Evolutionary conservation across 2,329 filamentous ascomycete species (phyloP), one percentile per base, ranked within the genome.

Genomic region (Tolypocladium capitatum): DNA sequence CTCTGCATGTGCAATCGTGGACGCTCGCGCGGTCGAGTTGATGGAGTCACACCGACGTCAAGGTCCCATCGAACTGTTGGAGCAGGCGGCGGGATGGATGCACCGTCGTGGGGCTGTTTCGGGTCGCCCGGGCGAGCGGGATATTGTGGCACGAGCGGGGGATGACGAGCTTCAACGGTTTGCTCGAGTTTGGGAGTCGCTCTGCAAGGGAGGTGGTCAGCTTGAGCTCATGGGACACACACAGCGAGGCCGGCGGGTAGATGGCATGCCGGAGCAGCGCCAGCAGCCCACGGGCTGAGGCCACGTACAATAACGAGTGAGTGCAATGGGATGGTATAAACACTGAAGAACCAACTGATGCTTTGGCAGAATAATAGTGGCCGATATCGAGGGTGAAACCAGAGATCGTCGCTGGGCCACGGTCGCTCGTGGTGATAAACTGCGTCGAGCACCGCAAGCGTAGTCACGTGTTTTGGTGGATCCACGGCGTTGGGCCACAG

Each of bases 291-390:
- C 36, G 8, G 48, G 31, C 36, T 49, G 47, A 49, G 46, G 44
- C 45, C 35, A 53, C 57, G 57, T 61, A 66, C 59, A 58, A 55
- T 52, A 64, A 64, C 52, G 59, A 65, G 57, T 54, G 65, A 56
- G 57, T 54, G 60, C 58, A 54, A 56, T 52, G 53, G 50, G 52
- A 52, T 55, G 54, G 54, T 50, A 60, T 63, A 61, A 62, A 59
- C 55, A 60, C 58, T 64, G 56, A 57, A 57, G 48, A 61, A 57
- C 58, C 62, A 67, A 68, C 61, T 58, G 55, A 66, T 68, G 66
- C 60, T 66, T 60, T 52, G 51, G 59, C 60, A 60, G 61, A 67
- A 63, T 55, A 60, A 63, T 61, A 59, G 60, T 58, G 58, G 59
- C 53, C 58, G 60, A 63, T 65, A 64, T 63, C 52, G 56, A 59